Base-by-base conservation (phyloP, 768 basidiomycete species). In the Solioccasus polychromus region DNA sequence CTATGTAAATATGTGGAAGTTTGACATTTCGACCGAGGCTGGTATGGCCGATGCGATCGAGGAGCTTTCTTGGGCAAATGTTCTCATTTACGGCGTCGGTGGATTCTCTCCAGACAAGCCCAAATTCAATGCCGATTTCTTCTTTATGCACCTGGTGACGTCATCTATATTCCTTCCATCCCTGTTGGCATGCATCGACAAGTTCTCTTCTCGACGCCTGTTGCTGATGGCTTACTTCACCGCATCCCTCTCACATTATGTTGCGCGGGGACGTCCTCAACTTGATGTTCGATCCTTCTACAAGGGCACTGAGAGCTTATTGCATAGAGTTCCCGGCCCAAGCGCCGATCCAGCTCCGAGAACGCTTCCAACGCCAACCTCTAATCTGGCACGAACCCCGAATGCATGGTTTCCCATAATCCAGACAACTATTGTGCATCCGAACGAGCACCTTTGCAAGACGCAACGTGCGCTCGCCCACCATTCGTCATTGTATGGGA, bases 101-200 rank as follows among this genome's bases (percentile, higher is more conserved):
- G 83, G 79, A 12, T 79, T 70, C 66, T 58, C 70, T 9, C 45
- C 17, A 51, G 61, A 42, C 68, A 75, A 49, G 68, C 62, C 36
- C 75, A n/a, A n/a, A n/a, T 83, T 85, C 68, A 77, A 75, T 28
- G 80, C 78, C 1, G 81, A 87, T 53, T 87, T 88, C 67, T 77
- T 79, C 68, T 50, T 85, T 17, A 79, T 83, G 75, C 86, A 88
- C 55, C 67, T 87, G 5, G 74, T 86, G 30, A 89, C 85, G 0
- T 84, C 83, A 4, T 71, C 78, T 4, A 55, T 84, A 18, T 84
- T 86, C 69, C 57, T 85, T 22, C 70, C 79, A 0, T 75, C 82
- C 1, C 45, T 80, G 34, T 53, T 74, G 26, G 69, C 69, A 1
- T 53, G 53, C 26, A 61, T 79, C 39, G 52, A 42, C 52, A 57